A percentile compares a stretch with the other conserved stretches of the same genome.
Conservation (phyloP, 192 early-diverging fungal genomes). For the Phycomyces blakesleeanus region DNA sequence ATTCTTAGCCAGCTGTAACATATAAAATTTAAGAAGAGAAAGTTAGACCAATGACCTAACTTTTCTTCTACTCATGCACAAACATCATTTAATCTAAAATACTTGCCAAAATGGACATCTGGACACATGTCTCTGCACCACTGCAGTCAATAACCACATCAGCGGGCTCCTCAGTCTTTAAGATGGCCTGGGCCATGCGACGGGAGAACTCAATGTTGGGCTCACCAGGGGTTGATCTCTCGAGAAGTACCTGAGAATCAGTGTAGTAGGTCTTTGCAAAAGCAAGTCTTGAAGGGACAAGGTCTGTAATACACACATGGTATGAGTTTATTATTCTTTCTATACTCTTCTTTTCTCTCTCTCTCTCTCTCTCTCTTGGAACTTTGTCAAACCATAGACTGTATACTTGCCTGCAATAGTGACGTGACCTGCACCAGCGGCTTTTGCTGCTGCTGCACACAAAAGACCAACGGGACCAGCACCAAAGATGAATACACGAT, state of each 20-base stretch:
- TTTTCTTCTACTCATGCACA: neutral
- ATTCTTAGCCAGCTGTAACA: slow-evolving; percentile 28
- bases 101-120: slow-evolving; percentile 38
- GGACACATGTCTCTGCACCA: slow-evolving; percentile 42
- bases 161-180: slow-evolving; percentile 22
- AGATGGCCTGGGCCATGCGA: slow-evolving; percentile 13
- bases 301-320: slow-evolving; percentile 19
- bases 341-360: no score
- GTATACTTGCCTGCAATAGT: slow-evolving; percentile 32
- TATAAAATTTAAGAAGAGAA: no score
- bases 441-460: slow-evolving; percentile 39
- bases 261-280: slow-evolving; percentile 42
- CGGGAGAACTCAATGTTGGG: slow-evolving; percentile 34
- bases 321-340: no score
- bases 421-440: slow-evolving; percentile 36
- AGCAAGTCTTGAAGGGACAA: slow-evolving; percentile 23
- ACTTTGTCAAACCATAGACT: neutral
- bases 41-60: neutral
- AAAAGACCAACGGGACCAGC: slow-evolving; percentile 46
- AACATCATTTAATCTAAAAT: neutral
- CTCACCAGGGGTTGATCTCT: slow-evolving; percentile 18
- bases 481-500: slow-evolving; percentile 43
- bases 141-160: slow-evolving; percentile 41
- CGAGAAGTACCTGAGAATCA: slow-evolving; percentile 23
- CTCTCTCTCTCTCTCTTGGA: neutral